phyloP scores from a whole-genome alignment of 78 protist species.

The Dictyostelium purpureum region DNA sequence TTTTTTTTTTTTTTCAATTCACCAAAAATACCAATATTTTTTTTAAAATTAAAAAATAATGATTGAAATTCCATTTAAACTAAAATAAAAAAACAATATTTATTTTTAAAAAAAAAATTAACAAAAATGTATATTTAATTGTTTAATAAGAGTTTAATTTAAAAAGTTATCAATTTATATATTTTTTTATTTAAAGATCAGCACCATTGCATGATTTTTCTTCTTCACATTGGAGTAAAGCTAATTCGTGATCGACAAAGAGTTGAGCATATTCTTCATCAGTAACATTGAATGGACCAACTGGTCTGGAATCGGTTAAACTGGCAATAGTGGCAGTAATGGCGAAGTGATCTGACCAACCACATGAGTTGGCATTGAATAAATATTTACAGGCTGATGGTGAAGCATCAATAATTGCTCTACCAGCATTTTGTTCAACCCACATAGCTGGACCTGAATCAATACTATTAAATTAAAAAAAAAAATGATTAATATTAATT shows the following conservation, averaged over 20 bases:
- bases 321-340: conserved; percentile 31
- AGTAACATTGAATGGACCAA: conserved; percentile 78
- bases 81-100: too few species aligned
- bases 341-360: conserved; percentile 38
- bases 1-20: too few species aligned
- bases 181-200: not conserved
- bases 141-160: too few species aligned
- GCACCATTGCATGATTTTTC: not conserved
- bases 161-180: too few species aligned
- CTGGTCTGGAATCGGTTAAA: conserved; percentile 36
- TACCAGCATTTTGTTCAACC: conserved; percentile 71
- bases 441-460: conserved; percentile 59
- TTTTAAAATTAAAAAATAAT: too few species aligned
- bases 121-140: too few species aligned
- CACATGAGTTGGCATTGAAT: conserved; percentile 17
- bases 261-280: conserved; percentile 16
- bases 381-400: conserved; percentile 16
- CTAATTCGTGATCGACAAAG: not conserved
- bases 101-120: too few species aligned
- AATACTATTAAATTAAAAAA: not conserved
- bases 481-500: not conserved
- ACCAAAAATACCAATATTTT: too few species aligned
- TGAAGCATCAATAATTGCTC: conserved; percentile 57
- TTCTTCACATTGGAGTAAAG: not conserved
- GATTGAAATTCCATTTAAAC: too few species aligned